These are phyloP conservation scores for Podaxis sp. DNA, from an alignment of 768 basidiomycete genomes.

Conservation along the genomic window DNA sequence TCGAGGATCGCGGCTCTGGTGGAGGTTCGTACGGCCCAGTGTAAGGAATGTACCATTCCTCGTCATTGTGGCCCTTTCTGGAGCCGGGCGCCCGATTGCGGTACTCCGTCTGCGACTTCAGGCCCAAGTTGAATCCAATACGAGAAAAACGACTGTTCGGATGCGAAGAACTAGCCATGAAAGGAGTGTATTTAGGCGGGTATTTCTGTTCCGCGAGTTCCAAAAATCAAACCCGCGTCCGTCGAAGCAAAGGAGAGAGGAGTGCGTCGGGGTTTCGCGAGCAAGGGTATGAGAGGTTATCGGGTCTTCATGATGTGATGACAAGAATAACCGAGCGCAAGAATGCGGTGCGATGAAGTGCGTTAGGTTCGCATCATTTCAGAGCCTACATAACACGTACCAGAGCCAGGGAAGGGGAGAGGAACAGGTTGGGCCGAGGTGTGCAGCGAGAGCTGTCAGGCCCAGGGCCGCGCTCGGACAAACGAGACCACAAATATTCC, in stretches of 20 bases:
- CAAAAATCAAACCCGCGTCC: background rate
- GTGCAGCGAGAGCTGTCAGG: slow-evolving; percentile 10
- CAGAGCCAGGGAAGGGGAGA: background rate
- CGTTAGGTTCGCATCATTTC: background rate
- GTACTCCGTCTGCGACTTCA: slow-evolving; percentile 5
- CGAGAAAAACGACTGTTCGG: slow-evolving; percentile 3
- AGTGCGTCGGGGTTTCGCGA: background rate
- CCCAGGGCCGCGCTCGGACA: background rate
- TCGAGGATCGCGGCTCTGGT: slow-evolving; percentile 5
- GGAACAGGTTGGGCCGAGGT: background rate
- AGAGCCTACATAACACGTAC: background rate
- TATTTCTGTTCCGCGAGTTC: background rate
- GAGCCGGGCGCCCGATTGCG: background rate
- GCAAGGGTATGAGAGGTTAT: background rate
- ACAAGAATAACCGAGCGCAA: background rate
- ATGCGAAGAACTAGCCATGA: slow-evolving; percentile 1
- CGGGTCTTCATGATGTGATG: slow-evolving; percentile 1
- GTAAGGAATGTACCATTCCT: slow-evolving; percentile 20
- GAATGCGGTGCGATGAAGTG: background rate
- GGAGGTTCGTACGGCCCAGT: slow-evolving; percentile 19
- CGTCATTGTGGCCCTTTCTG: slow-evolving; percentile 9
- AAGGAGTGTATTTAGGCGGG: background rate
- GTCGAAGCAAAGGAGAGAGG: background rate
- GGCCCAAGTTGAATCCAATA: slow-evolving; percentile 6
- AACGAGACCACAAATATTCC: slow-evolving; percentile 6